These are phyloP conservation scores for Leccinum disarticulatum DNA, from an alignment of 768 basidiomycete species.

Conservation along the genomic window DNA sequence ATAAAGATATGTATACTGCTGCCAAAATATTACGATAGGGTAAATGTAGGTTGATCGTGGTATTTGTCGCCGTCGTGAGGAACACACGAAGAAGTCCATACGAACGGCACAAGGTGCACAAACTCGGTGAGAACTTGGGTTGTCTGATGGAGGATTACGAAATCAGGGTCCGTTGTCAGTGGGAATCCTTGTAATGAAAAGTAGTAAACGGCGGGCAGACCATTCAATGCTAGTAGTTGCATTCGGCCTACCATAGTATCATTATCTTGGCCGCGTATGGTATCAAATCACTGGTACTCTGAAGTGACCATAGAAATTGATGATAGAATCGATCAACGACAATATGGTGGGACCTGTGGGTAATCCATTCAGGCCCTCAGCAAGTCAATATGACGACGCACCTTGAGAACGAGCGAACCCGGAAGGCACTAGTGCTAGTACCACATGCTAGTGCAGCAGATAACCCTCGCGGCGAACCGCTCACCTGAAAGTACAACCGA, in stretches of 20 bases:
- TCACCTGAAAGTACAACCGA: background rate
- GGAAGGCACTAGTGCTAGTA: background rate
- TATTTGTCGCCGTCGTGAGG: background rate
- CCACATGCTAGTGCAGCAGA: background rate
- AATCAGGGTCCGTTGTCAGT: background rate
- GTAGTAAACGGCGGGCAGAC: background rate
- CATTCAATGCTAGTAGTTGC: background rate
- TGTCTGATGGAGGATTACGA: background rate
- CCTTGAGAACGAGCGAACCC: background rate
- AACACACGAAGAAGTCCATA: background rate
- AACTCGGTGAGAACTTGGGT: background rate
- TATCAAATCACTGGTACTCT: background rate
- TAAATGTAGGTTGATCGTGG: background rate
- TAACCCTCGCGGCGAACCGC: background rate
- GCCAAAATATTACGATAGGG: slow-evolving; percentile 4
- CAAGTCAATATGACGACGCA: background rate
- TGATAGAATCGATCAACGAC: background rate
- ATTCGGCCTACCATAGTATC: background rate
- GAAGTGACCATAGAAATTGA: no score
- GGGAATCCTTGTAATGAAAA: background rate
- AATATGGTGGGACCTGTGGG: background rate
- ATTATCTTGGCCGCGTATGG: background rate
- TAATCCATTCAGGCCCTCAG: background rate
- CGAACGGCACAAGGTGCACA: background rate
- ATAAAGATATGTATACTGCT: background rate